Percentiles rank a stretch among this genome's conserved stretches.
These are phyloP conservation scores for Monosporascus sp. DNA, from an alignment of 2,329 filamentous ascomycete species.

Conservation along the genomic window DNA sequence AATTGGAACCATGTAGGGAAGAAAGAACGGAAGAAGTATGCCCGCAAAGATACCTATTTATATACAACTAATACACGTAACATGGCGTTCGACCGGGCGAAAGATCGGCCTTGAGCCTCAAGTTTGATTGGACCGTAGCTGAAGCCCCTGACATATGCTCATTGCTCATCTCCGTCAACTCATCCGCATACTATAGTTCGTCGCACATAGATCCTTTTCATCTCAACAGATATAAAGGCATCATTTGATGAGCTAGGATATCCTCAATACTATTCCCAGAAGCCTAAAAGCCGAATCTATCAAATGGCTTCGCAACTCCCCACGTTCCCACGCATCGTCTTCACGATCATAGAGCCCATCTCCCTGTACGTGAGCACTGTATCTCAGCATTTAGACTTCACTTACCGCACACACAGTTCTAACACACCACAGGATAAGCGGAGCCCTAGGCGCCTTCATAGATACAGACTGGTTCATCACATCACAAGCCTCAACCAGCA, in stretches of 20 bases:
- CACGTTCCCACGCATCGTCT: constrained; percentile 57
- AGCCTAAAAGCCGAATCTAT: too few species aligned
- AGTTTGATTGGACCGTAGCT: not conserved
- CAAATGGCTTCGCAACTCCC: constrained; percentile 56
- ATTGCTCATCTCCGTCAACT: too few species aligned
- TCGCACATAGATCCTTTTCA: too few species aligned
- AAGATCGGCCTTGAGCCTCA: not conserved
- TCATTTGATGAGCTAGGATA: too few species aligned
- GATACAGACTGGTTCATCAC: constrained; percentile 57
- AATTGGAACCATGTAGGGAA: too few species aligned
- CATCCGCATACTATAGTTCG: too few species aligned
- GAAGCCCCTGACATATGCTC: too few species aligned
- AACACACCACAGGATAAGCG: constrained; percentile 45
- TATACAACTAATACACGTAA: not conserved
- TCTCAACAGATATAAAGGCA: too few species aligned
- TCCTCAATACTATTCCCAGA: too few species aligned
- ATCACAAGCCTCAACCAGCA: constrained; percentile 48
- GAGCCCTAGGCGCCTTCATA: constrained; percentile 50
- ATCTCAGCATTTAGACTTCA: not conserved
- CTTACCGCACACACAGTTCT: not conserved
- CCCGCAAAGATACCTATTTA: too few species aligned
- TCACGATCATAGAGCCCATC: constrained; percentile 63
- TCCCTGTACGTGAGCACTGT: constrained; percentile 48
- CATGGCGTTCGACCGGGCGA: not conserved
- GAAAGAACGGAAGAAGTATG: too few species aligned